These are phyloP conservation scores for Flaveria floridana DNA, from an alignment of 140 eudicot species.

Conservation along the genomic window DNA sequence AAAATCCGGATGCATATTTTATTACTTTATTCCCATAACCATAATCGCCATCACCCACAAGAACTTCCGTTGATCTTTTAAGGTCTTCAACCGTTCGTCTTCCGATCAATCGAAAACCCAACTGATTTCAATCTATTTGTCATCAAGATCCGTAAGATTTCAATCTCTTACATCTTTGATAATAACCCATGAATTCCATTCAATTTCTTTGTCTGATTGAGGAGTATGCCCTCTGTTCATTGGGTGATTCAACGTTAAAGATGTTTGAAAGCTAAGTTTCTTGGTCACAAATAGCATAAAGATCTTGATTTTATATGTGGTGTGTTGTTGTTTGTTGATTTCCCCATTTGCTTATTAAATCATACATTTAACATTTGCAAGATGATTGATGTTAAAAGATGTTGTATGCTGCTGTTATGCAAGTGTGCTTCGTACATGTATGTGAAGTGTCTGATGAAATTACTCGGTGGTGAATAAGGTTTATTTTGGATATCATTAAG, in stretches of 20 bases:
- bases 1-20: not conserved
- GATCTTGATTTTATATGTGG: not conserved
- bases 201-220: not conserved
- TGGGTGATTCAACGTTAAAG: not conserved
- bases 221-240: too few species aligned
- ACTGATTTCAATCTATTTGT: conserved; percentile 5
- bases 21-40: conserved; percentile 6
- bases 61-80: conserved; percentile 1
- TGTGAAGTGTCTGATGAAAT: conserved; percentile 17
- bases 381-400: not conserved
- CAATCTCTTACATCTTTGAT: not conserved
- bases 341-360: too few species aligned
- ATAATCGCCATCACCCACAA: conserved; percentile 18
- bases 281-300: not conserved
- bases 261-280: not conserved
- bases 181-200: not conserved
- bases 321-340: too few species aligned
- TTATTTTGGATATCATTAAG: not conserved
- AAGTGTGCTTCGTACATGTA: not conserved
- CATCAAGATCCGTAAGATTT: conserved; percentile 13
- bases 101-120: conserved; percentile 12
- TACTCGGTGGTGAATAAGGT: conserved; percentile 3
- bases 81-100: conserved; percentile 14
- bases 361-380: too few species aligned
- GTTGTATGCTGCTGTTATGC: not conserved